Evolutionary conservation across 139 green algal species (phyloP), one percentile per base, ranked within the genome.

Genomic region (Trebouxia sp.): DNA sequence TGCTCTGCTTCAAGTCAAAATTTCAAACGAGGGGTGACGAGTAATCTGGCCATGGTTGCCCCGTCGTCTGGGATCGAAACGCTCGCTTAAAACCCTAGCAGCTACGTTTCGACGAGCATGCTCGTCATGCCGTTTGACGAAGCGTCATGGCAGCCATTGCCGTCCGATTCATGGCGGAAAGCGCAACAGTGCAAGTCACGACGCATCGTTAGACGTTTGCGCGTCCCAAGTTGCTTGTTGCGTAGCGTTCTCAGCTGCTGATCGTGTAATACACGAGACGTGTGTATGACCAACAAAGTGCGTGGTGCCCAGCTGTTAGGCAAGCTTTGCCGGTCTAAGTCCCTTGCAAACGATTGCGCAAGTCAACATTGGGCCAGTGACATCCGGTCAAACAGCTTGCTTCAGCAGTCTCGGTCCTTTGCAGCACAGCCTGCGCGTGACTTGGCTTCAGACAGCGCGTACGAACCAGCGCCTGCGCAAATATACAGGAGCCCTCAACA

Each of bases 61-160:
- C n/a, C n/a, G n/a, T n/a, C n/a, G n/a, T n/a, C n/a, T n/a, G n/a
- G n/a, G n/a, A n/a, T n/a, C n/a, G n/a, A n/a, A n/a, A n/a, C n/a
- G n/a, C n/a, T n/a, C n/a, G n/a, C n/a, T 65, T 69, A 12, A 42
- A 20, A 69, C 58, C 58, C 58, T 69, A 39, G 58, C 62, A 30
- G 35, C 32, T 45, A 43, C 20, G 15, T 17, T 53, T 53, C 14
- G 47, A 26, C 14, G 47, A 53, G 47, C 47, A 53, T n/a, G n/a
- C n/a, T n/a, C n/a, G n/a, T n/a, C n/a, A 53, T 53, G 47, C 47
- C 20, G 47, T 14, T 17, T 53, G 47, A 14, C 47, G 47, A 26
- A 1, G 15, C 47, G 1, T 53, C 20, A 5, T 53, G 20, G 15
- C 1, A 26, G 15, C 47, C 47, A 53, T 17, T 53, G 47, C 15